phyloP scores from a whole-genome alignment of 495 filamentous ascomycete species.

The Talaromyces proteolyticus region DNA sequence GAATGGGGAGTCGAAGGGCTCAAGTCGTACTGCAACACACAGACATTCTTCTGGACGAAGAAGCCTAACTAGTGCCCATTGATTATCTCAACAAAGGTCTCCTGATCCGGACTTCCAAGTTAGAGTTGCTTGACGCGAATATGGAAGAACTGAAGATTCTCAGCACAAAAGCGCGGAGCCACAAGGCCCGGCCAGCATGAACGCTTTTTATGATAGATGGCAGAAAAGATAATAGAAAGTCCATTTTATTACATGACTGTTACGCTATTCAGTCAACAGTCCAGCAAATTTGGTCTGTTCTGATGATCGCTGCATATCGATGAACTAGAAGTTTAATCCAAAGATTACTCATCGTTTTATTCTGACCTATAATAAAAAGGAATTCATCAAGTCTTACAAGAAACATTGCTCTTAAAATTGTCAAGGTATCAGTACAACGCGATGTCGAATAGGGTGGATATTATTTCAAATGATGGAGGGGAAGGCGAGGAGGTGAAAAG shows the following conservation, averaged over 20 bases:
- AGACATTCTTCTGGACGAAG: too few relatives aligned
- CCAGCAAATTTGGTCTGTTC: background rate
- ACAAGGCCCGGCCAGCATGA: background rate
- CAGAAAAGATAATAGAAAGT: background rate
- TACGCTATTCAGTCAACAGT: background rate
- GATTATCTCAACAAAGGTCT: background rate
- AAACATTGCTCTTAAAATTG: background rate
- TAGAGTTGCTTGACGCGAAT: background rate
- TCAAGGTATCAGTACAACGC: background rate
- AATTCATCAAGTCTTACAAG: background rate
- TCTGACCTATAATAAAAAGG: background rate
- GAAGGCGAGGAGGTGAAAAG: too few relatives aligned
- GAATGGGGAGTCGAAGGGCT: too few relatives aligned
- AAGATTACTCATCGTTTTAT: background rate
- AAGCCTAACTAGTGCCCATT: too few relatives aligned
- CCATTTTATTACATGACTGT: background rate
- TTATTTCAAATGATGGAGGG: background rate
- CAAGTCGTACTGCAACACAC: too few relatives aligned
- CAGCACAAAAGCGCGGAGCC: background rate
- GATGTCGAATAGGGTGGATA: background rate
- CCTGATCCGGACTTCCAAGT: background rate
- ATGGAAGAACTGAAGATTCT: background rate
- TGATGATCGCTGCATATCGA: background rate
- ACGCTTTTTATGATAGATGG: background rate
- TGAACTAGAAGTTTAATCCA: background rate